These are phyloP conservation scores for Coniochaeta ligniaria DNA, from an alignment of 2,329 filamentous ascomycete species.

Conservation along the genomic window DNA sequence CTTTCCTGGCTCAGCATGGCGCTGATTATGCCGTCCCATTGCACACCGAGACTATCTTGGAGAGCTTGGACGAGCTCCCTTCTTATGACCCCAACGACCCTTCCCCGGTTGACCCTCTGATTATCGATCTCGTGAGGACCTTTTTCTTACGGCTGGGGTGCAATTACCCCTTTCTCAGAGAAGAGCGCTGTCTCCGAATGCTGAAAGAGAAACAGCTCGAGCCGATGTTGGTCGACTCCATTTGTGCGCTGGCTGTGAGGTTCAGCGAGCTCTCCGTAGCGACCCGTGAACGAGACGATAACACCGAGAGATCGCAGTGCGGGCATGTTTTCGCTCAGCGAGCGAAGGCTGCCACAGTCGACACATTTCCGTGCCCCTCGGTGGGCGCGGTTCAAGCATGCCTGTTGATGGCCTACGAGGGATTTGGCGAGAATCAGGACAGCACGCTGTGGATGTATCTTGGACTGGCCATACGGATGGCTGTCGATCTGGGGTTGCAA, in stretches of 20 bases:
- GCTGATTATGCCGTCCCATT: slow-evolving; percentile 29
- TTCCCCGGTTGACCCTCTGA: slow-evolving; percentile 64
- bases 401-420: slow-evolving; percentile 77
- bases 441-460: slow-evolving; percentile 93
- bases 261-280: slow-evolving; percentile 62
- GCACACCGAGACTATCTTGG: slow-evolving; percentile 32
- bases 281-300: slow-evolving; percentile 39
- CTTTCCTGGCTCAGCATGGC: slow-evolving; percentile 16
- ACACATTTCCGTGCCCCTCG: slow-evolving; percentile 75
- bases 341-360: slow-evolving; percentile 74
- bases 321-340: slow-evolving; percentile 74
- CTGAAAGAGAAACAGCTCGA: slow-evolving; percentile 76
- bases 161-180: slow-evolving; percentile 76
- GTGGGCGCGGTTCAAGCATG: slow-evolving; percentile 80
- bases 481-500: slow-evolving; percentile 72
- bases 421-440: slow-evolving; percentile 82
- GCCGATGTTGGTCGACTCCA: slow-evolving; percentile 77
- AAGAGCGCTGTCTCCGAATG: slow-evolving; percentile 65
- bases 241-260: slow-evolving; percentile 74
- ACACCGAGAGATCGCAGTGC: slow-evolving; percentile 53
- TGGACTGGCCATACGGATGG: slow-evolving; percentile 78
- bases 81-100: slow-evolving; percentile 70
- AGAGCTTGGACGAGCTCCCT: slow-evolving; percentile 49
- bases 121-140: slow-evolving; percentile 67
- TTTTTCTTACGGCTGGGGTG: slow-evolving; percentile 81